Evolutionary conservation across 2,329 filamentous ascomycete genomes (phyloP).

Genomic region (Aspergillus spinulosporus): DNA sequence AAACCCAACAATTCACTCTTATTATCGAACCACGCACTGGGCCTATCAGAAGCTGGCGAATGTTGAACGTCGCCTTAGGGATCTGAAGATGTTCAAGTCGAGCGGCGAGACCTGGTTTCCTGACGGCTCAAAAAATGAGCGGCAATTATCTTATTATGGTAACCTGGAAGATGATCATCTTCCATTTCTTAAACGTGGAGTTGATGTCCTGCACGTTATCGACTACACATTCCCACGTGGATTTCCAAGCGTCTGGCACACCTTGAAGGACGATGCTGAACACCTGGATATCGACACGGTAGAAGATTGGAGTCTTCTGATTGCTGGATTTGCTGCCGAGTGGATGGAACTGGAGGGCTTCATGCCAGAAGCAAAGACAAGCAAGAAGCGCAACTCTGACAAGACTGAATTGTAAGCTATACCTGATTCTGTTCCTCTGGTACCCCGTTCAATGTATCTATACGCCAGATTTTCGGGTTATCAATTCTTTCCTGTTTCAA

Average conservation of each 20-base stretch:
- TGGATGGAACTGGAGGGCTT: conserved; percentile 81
- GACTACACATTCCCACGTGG: conserved; percentile 57
- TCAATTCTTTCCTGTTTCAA: not conserved
- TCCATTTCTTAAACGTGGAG: conserved; percentile 83
- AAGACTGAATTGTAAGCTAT: conserved; percentile 47
- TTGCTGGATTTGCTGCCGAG: conserved; percentile 81
- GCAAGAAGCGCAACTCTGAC: conserved; percentile 18
- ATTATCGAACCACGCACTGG: conserved; percentile 90
- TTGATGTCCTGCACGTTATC: conserved; percentile 87
- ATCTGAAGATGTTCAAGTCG: conserved; percentile 66
- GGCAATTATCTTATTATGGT: conserved; percentile 49
- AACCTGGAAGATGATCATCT: conserved; percentile 82
- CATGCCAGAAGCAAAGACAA: conserved; percentile 30
- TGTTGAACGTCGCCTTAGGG: conserved; percentile 72
- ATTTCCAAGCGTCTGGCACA: conserved; percentile 88
- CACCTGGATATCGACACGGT: conserved; percentile 79
- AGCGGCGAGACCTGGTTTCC: conserved; percentile 59
- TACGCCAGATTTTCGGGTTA: conserved; percentile 2
- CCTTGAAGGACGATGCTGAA: conserved; percentile 74
- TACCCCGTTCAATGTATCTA: conserved; percentile 4
- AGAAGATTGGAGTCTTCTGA: conserved; percentile 82
- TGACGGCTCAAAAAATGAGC: conserved; percentile 59
- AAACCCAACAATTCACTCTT: conserved; percentile 73
- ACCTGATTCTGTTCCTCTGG: conserved; percentile 18
- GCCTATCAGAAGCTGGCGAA: conserved; percentile 76